These are phyloP conservation scores for Coemansia sp. DNA, from an alignment of 192 early-diverging fungal species.

Conservation along the genomic window DNA sequence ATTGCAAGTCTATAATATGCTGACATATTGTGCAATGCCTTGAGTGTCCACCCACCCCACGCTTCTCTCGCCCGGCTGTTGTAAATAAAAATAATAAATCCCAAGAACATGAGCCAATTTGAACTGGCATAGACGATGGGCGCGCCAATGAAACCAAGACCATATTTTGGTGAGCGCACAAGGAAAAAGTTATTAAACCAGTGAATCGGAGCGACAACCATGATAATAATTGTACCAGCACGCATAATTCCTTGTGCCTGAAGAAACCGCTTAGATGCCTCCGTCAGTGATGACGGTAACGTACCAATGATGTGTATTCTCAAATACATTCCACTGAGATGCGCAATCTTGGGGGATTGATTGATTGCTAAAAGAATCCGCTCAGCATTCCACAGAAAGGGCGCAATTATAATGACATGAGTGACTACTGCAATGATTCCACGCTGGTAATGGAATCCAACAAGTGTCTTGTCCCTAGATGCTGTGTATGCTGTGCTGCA, in stretches of 20 bases:
- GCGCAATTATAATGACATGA: conserved; percentile 54
- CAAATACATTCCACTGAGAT: conserved; percentile 55
- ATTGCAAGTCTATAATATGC: conserved; percentile 63
- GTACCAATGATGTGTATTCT: conserved; percentile 61
- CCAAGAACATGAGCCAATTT: conserved; percentile 62
- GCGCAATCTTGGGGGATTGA: conserved; percentile 69
- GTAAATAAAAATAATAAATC: conserved; percentile 59
- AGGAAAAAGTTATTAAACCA: conserved; percentile 69
- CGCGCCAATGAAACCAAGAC: conserved; percentile 72
- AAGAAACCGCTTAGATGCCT: conserved; percentile 72
- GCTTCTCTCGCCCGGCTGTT: conserved; percentile 57
- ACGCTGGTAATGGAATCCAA: conserved; percentile 41
- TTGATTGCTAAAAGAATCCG: conserved; percentile 61
- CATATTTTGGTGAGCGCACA: conserved; percentile 3
- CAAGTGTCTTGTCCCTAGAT: conserved; percentile 54
- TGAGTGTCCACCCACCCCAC: conserved; percentile 77
- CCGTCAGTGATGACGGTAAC: conserved; percentile 68
- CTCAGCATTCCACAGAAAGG: conserved; percentile 68
- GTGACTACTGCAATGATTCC: conserved; percentile 57
- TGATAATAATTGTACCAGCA: conserved; percentile 63
- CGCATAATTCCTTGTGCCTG: conserved; percentile 80
- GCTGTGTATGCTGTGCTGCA: conserved; percentile 31
- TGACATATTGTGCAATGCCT: conserved; percentile 57
- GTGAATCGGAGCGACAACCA: conserved; percentile 65
- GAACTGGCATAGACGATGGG: conserved; percentile 67